phyloP scores from a whole-genome alignment of 2,329 filamentous ascomycete species.

The Dryadomyces quercivorus region DNA sequence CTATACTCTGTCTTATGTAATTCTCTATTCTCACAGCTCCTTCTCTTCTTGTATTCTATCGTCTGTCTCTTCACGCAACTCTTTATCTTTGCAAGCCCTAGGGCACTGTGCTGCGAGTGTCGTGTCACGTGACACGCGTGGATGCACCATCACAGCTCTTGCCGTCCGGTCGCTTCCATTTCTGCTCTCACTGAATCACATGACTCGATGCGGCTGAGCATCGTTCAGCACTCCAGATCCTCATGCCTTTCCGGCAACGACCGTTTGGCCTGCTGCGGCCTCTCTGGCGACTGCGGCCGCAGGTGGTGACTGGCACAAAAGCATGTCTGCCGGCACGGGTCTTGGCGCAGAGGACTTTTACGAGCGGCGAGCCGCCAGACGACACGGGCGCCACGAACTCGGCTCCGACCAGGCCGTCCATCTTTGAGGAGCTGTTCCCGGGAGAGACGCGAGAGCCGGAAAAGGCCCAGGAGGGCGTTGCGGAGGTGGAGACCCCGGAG shows the following conservation, averaged over 20 bases:
- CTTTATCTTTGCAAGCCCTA: too few relatives aligned
- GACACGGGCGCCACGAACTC: neutral
- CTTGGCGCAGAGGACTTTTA: neutral
- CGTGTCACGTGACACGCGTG: too few relatives aligned
- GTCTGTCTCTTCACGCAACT: too few relatives aligned
- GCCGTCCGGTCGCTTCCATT: too few relatives aligned
- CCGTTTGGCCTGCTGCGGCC: neutral
- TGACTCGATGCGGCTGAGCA: neutral
- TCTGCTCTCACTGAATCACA: too few relatives aligned
- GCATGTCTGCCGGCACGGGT: neutral
- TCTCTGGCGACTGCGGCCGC: neutral
- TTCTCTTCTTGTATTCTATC: too few relatives aligned
- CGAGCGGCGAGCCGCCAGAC: neutral
- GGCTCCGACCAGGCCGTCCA: neutral
- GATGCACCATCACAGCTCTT: too few relatives aligned
- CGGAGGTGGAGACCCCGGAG: neutral
- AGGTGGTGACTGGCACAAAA: neutral
- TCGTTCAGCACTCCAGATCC: neutral
- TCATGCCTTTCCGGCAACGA: neutral
- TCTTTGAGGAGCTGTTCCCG: conserved; percentile 11
- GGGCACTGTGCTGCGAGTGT: too few relatives aligned
- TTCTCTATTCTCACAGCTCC: too few relatives aligned
- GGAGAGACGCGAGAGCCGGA: conserved; percentile 5
- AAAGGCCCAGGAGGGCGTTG: neutral
- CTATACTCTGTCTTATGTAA: too few relatives aligned